These are phyloP conservation scores for Phaeoacremonium minimum DNA, from an alignment of 2,329 filamentous ascomycete species.

Conservation along the genomic window DNA sequence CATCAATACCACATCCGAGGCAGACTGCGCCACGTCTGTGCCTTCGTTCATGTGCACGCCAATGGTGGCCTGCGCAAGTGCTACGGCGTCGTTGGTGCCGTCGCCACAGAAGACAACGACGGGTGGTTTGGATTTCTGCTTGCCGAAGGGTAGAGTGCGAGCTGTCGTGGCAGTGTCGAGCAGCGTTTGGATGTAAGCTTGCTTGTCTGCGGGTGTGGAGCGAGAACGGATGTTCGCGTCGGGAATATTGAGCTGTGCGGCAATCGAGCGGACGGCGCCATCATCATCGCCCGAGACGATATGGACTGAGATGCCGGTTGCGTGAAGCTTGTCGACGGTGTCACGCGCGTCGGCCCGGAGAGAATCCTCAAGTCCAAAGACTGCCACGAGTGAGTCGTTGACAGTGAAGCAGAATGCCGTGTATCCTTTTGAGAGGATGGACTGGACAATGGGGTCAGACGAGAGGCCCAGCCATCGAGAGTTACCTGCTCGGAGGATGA, in stretches of 20 bases:
- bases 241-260: conserved; percentile 33
- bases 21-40: conserved; percentile 61
- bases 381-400: conserved; percentile 25
- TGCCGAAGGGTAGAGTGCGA: conserved; percentile 6
- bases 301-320: conserved; percentile 35
- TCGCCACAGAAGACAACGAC: conserved; percentile 69
- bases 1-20: conserved; percentile 67
- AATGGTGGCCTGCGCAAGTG: conserved; percentile 65
- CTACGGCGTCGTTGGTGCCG: conserved; percentile 74
- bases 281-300: conserved; percentile 50
- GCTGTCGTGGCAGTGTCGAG: conserved; percentile 13
- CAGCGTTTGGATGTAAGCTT: conserved; percentile 35
- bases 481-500: conserved; percentile 42
- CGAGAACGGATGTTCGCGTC: conserved; percentile 30
- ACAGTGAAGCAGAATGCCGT: conserved; percentile 45
- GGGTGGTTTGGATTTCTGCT: conserved; percentile 9
- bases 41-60: conserved; percentile 63
- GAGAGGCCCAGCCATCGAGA: conserved; percentile 39
- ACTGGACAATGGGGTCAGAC: conserved; percentile 22
- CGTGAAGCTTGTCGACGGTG: conserved; percentile 28
- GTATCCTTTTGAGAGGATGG: conserved; percentile 25
- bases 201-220: conserved; percentile 41
- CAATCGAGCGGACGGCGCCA: conserved; percentile 37
- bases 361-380: conserved; percentile 42
- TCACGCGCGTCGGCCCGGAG: conserved; percentile 35